Evolutionary conservation across 2,329 filamentous ascomycete genomes (phyloP).

Genomic region (Tothia fuscella): DNA sequence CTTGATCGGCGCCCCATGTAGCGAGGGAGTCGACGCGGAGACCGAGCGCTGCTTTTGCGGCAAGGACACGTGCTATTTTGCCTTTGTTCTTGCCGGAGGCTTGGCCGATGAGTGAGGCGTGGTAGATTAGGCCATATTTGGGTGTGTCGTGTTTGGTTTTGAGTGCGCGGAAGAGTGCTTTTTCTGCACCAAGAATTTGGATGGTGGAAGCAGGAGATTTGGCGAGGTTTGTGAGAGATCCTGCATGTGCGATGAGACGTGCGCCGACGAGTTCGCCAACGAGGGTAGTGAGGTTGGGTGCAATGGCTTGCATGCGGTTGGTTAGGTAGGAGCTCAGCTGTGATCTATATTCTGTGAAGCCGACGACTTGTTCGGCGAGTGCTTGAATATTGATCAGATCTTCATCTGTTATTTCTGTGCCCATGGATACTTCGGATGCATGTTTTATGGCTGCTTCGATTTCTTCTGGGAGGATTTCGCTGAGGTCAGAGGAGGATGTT

Average conservation of each 20-base stretch:
- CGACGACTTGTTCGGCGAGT: slow-evolving; percentile 85
- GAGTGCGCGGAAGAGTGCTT: slow-evolving; percentile 92
- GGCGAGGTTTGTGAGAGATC: slow-evolving; percentile 86
- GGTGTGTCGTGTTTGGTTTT: slow-evolving; percentile 99
- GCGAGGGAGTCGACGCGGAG: slow-evolving; percentile 83
- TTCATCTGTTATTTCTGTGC: slow-evolving; percentile 86
- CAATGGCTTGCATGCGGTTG: slow-evolving; percentile 90
- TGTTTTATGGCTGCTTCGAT: slow-evolving; percentile 86
- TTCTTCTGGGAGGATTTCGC: slow-evolving; percentile 88
- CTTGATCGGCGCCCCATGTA: slow-evolving; percentile 50
- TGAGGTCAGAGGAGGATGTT: slow-evolving; percentile 62
- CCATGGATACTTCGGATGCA: slow-evolving; percentile 95
- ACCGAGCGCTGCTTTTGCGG: slow-evolving; percentile 86
- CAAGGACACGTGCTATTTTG: slow-evolving; percentile 94
- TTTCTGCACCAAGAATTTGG: slow-evolving; percentile 96
- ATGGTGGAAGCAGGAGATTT: slow-evolving; percentile 93
- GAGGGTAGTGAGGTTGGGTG: slow-evolving; percentile 86
- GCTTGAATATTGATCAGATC: slow-evolving; percentile 89
- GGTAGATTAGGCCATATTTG: slow-evolving; percentile 86
- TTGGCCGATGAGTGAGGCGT: slow-evolving; percentile 67
- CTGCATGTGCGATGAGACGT: slow-evolving; percentile 85
- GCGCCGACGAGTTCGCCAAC: slow-evolving; percentile 91
- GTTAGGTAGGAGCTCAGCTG: slow-evolving; percentile 83
- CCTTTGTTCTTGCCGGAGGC: slow-evolving; percentile 98
- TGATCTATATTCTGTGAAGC: slow-evolving; percentile 79